Evolutionary conservation across 441 rosid species (phyloP), one percentile per base, ranked within the genome.

Genomic region (Populus hybrid): DNA sequence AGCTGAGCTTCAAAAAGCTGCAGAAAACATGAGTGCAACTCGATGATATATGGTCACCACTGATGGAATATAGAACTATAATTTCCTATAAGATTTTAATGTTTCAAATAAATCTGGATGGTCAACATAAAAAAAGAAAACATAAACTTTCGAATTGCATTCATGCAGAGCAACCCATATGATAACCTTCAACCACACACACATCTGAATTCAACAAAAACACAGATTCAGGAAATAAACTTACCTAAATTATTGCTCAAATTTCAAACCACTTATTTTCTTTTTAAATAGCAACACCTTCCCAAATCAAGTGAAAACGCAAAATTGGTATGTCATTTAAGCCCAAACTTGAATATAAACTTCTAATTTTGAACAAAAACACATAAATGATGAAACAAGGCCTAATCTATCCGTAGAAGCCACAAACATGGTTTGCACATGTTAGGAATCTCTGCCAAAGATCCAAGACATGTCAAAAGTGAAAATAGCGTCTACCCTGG

Each of bases 1-100:
- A 92, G 85, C 79, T 89, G 89, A 79, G 84, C 98, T 85, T 96
- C 98, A 81, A 96, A 94, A 77, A 92, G 86, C 98, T 96, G 88
- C 86, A 86, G 73, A 82, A 69, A 20, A 73, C 1, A 80, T 35
- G 79, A 77, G 73, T 50, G 67, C 6, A 11, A 42, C 75, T 76
- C 61, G 64, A 57, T 40, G 30, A 30, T 65, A 46, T 59, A 76
- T 54, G 30, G 42, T 65, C 54, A 28, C 34, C 36, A 66, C 8
- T 28, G 67, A 36, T 63, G 70, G 8, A 50, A 74, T 20, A 42
- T 16, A 24, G 35, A 68, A 30, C 18, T 65, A 61, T 26, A 34
- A 73, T 50, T 71, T 28, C 6, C 38, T 2, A 57, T 16, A 28
- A 11, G 12, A 24, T 70, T 70, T 70, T 20, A 64, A 72, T 18